Conservation (phyloP, 2,329 filamentous ascomycete genomes). For the Colletotrichum cereale region DNA sequence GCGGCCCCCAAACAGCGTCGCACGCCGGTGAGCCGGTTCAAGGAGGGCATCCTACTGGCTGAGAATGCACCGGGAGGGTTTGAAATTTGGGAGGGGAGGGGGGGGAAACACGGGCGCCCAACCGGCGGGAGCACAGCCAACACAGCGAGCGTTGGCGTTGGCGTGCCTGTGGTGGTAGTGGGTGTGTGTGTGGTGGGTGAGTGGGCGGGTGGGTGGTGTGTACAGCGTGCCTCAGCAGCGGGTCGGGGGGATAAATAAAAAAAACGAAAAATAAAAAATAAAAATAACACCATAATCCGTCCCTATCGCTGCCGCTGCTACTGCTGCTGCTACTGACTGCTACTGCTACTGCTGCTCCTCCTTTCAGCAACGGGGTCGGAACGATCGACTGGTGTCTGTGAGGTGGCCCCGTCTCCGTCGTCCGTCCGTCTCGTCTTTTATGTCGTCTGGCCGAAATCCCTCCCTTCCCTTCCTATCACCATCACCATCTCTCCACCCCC, state of each 20-base stretch:
- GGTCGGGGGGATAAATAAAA: not conserved
- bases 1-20: constrained; percentile 32
- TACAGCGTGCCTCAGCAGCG: constrained; percentile 11
- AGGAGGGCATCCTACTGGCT: constrained; percentile 34
- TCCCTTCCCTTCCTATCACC: constrained; percentile 40
- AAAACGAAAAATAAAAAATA: constrained; percentile 7
- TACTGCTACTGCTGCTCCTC: not conserved
- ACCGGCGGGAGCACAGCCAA: constrained; percentile 31
- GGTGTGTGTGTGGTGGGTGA: not conserved
- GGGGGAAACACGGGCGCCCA: constrained; percentile 25
- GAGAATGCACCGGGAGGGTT: not conserved
- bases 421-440: constrained; percentile 20
- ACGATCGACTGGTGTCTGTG: constrained; percentile 19
- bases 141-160: constrained; percentile 17
- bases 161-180: not conserved
- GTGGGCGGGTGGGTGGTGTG: no score
- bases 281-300: constrained; percentile 12
- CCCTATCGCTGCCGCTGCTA: not conserved
- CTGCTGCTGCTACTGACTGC: no score
- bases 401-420: constrained; percentile 27
- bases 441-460: constrained; percentile 37
- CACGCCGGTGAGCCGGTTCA: constrained; percentile 24
- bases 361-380: constrained; percentile 12
- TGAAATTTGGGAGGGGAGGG: not conserved
- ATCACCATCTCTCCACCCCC: constrained; percentile 41